These are phyloP conservation scores for Lichtheimia ornata DNA, from an alignment of 371 early-diverging fungal species.

Conservation along the genomic window DNA sequence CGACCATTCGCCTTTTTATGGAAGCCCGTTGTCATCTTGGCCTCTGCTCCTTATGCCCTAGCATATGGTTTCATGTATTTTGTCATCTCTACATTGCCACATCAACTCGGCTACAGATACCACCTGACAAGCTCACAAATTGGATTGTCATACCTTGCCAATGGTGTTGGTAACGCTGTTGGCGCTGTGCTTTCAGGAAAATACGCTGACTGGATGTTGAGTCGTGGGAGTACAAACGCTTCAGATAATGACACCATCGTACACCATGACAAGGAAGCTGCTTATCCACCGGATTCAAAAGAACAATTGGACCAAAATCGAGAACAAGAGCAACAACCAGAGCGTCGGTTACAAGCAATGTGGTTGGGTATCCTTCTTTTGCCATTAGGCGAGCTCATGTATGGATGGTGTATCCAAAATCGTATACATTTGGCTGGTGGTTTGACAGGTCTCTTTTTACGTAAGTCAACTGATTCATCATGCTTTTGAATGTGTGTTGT, in stretches of 20 bases:
- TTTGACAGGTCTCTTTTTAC: slow-evolving; percentile 37
- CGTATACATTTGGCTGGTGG: slow-evolving; percentile 24
- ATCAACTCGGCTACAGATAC: slow-evolving; percentile 30
- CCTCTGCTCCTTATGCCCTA: slow-evolving; percentile 51
- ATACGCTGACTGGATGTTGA: slow-evolving; percentile 36
- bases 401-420: slow-evolving; percentile 47
- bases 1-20: slow-evolving; percentile 43
- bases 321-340: slow-evolving; percentile 16
- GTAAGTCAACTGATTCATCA: slow-evolving; percentile 21
- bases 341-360: slow-evolving; percentile 35
- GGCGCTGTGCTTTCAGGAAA: slow-evolving; percentile 48
- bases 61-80: slow-evolving; percentile 59
- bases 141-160: slow-evolving; percentile 44
- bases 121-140: slow-evolving; percentile 37
- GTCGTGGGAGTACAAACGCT: neutral
- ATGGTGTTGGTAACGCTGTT: slow-evolving; percentile 48
- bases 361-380: slow-evolving; percentile 46
- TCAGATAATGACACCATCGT: too few relatives aligned
- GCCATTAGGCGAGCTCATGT: slow-evolving; percentile 36
- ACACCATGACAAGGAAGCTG: neutral
- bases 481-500: neutral
- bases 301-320: too few relatives aligned
- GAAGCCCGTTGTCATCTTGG: slow-evolving; percentile 47
- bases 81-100: slow-evolving; percentile 39
- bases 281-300: neutral